Base-by-base conservation (phyloP, 2,329 filamentous ascomycete genomes). In the Cladophialophora exuberans region DNA sequence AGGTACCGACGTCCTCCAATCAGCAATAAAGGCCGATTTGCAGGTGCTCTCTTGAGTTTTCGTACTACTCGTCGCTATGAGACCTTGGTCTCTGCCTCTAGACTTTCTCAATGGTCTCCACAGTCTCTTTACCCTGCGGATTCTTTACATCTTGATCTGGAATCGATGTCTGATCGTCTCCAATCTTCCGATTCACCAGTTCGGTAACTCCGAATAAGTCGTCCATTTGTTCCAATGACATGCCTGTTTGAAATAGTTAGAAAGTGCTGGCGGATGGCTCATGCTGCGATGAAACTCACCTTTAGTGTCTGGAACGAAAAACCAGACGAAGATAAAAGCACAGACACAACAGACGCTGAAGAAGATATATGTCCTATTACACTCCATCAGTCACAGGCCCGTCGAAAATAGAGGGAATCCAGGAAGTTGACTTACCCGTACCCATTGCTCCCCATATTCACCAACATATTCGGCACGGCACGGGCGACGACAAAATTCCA, bases 401-500 rank as follows among this genome's bases (percentile, higher is more conserved):
- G 26, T 10, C 20, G 6, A 11, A 10, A 17, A 26, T n/a, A 3
- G 13, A 7, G 2, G 10, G 17, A 26, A 25, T 20, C 2, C 25
- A 4, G 41, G 15, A 10, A 28, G 4, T n/a, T 9, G 20, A 48
- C 45, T 26, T 18, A 48, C 45, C 45, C 45, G 18, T 48, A 48
- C n/a, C 45, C 45, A 18, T 48, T 48, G 23, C 20, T 26, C 11
- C 45, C 45, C 45, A 48, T 48, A 10, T 48, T 48, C 11, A 48
- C 45, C 65, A 89, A 76, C 86, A 89, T 89, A 41, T 55, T 48
- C 6, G 57, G 57, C 11, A 52, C 54, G 4, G 57, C 46, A 54
- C 83, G 74, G 1, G 86, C 85, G 54, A 89, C 83, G 9, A 88
- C 81, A 57, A 89, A 88, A 67, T 89, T 89, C 70, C 89, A 88